Base-by-base conservation (phyloP, 306 rosid species). In the Malus domestica region DNA sequence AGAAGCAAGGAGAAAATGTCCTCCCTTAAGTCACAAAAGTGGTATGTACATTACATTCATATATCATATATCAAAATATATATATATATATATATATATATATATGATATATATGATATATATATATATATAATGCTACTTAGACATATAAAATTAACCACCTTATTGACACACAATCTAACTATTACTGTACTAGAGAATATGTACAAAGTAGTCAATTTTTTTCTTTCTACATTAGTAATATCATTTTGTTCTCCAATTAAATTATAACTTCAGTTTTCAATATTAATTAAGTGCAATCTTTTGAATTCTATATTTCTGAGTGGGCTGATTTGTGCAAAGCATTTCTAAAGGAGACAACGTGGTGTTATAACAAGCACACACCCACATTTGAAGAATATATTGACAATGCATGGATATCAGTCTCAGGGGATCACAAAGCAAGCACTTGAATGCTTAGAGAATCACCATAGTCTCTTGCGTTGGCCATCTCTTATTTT, bases 261-360 rank as follows among this genome's bases (percentile, higher is more conserved):
- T 44, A 44, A 44, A 44, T 44, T 44, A 10, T 44, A 44, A 44
- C 46, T 44, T 44, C 46, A 54, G 59, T 54, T 54, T 54, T 20
- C 59, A 54, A 54, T 54, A 19, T 5, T 54, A 54, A 19, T 54
- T 8, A 54, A 54, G 7, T 54, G 59, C 59, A 54, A 54, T 20
- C 10, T 54, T 54, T 54, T 54, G 59, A 54, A 20, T 54, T 54
- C 22, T 20, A 54, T 7, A 57, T n/a, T n/a, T 51, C 27, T 30
- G 22, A 83, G 93, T 90, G 93, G 96, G 61, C 74, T 9, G 84
- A 79, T 52, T n/a, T 87, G 88, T 86, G 74, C 76, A 84, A 87
- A 83, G 83, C 96, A 25, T 88, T 84, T 61, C 68, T 81, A 46
- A 74, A 45, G 80, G 64, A 51, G 57, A 51, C 19, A 51, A 51